These are phyloP conservation scores for Daldinia decipiens DNA, from an alignment of 495 filamentous ascomycete species.

Conservation along the genomic window DNA sequence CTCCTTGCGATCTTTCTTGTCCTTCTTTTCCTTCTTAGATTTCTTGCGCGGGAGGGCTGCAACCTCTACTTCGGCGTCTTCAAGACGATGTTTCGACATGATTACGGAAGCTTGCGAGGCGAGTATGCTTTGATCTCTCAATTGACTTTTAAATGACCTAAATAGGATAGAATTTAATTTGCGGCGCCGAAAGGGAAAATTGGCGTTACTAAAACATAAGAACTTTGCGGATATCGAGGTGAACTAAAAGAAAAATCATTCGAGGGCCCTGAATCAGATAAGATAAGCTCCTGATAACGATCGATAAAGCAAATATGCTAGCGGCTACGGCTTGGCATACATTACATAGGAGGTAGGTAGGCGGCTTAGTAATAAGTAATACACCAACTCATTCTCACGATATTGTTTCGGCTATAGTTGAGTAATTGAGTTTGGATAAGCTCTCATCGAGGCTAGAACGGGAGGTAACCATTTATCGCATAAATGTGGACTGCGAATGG, in stretches of 20 bases:
- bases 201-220: neutral
- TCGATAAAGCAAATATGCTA: neutral
- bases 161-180: neutral
- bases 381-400: no score
- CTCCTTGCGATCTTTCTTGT: conserved; percentile 46
- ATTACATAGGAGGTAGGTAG: no score
- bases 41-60: conserved; percentile 45
- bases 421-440: neutral
- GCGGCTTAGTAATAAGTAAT: no score
- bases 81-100: conserved; percentile 49
- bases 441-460: neutral
- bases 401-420: neutral
- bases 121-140: neutral
- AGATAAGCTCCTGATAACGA: neutral
- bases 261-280: conserved; percentile 1
- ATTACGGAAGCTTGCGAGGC: neutral
- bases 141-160: neutral
- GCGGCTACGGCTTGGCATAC: neutral
- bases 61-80: conserved; percentile 47
- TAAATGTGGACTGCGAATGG: neutral
- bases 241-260: conserved; percentile 1
- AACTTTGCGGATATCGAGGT: neutral
- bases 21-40: conserved; percentile 50
- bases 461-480: neutral
- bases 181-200: neutral